phyloP scores from a whole-genome alignment of 176 grass and related monocot species.

The Calamus simplicifolius region DNA sequence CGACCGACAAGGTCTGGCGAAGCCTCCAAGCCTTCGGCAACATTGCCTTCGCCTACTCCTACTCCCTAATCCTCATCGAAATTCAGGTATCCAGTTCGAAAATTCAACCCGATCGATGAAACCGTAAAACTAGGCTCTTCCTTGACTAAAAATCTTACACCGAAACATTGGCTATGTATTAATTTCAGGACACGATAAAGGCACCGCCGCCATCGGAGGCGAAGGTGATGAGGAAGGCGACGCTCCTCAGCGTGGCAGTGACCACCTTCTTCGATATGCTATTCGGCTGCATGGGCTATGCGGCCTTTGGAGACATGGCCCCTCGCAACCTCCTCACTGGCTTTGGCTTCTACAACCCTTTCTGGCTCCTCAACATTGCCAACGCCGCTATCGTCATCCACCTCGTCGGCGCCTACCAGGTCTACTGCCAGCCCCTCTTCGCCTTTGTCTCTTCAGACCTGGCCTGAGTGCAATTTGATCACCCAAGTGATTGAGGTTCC shows the following conservation, averaged over 20 bases:
- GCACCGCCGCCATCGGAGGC: constrained; percentile 33
- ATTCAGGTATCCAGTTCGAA: constrained; percentile 38
- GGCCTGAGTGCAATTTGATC: constrained; percentile 50
- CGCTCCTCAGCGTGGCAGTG: constrained; percentile 27
- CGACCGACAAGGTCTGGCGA: constrained; percentile 84
- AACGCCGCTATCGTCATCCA: constrained; percentile 47
- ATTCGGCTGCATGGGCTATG: constrained; percentile 50
- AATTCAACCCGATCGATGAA: too few relatives aligned
- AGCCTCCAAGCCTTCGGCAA: constrained; percentile 97
- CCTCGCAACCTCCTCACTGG: constrained; percentile 44
- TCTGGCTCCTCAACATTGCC: constrained; percentile 44
- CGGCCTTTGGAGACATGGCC: constrained; percentile 37
- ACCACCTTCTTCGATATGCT: constrained; percentile 48
- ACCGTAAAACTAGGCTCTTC: neutral
- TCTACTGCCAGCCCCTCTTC: constrained; percentile 92
- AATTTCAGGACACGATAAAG: constrained; percentile 37
- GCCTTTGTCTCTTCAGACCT: constrained; percentile 53
- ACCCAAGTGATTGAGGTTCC: constrained; percentile 44
- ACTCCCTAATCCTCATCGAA: constrained; percentile 96
- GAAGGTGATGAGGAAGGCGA: constrained; percentile 44
- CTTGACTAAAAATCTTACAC: neutral
- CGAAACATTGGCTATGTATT: neutral
- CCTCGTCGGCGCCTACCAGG: constrained; percentile 50
- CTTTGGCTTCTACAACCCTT: constrained; percentile 49
- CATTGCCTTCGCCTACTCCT: constrained; percentile 98